Conservation (phyloP, 2,329 filamentous ascomycete species). For the Calonectria henricotiae region DNA sequence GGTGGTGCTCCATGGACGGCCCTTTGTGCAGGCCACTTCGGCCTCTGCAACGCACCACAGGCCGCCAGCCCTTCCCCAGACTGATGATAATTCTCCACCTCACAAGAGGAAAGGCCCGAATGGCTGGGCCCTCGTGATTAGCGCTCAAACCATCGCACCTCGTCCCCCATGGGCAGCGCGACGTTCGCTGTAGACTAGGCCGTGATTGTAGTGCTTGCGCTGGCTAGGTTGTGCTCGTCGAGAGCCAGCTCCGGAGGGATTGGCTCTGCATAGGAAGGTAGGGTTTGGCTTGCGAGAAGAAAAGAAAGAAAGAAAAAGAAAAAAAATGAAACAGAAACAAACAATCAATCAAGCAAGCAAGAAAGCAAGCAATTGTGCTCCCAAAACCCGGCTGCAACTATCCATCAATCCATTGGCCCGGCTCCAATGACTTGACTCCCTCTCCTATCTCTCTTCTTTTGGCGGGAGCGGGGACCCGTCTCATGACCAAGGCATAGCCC, state of each 20-base stretch:
- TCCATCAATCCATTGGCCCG: neutral
- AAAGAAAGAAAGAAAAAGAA: too few relatives aligned
- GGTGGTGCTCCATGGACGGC: neutral
- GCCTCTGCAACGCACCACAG: conserved; percentile 2
- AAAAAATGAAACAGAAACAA: neutral
- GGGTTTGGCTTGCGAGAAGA: neutral
- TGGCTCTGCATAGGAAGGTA: conserved; percentile 13
- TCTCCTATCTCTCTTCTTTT: neutral
- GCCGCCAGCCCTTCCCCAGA: conserved; percentile 44
- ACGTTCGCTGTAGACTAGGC: neutral
- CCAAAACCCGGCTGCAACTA: neutral
- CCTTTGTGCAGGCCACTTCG: neutral
- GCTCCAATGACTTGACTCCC: too few relatives aligned
- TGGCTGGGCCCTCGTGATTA: conserved; percentile 47
- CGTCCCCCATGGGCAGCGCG: neutral
- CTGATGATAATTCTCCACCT: conserved; percentile 44
- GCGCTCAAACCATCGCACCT: conserved; percentile 25
- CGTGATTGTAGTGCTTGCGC: conserved; percentile 7
- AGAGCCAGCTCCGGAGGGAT: conserved; percentile 2
- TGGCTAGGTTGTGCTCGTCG: neutral
- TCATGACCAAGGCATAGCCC: neutral
- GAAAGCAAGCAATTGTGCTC: neutral
- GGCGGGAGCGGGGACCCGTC: neutral
- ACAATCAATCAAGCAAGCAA: neutral
- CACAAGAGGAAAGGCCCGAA: conserved; percentile 48